Evolutionary conservation across 768 basidiomycete species (phyloP).

Genomic region (Hypholoma sublateritium): DNA sequence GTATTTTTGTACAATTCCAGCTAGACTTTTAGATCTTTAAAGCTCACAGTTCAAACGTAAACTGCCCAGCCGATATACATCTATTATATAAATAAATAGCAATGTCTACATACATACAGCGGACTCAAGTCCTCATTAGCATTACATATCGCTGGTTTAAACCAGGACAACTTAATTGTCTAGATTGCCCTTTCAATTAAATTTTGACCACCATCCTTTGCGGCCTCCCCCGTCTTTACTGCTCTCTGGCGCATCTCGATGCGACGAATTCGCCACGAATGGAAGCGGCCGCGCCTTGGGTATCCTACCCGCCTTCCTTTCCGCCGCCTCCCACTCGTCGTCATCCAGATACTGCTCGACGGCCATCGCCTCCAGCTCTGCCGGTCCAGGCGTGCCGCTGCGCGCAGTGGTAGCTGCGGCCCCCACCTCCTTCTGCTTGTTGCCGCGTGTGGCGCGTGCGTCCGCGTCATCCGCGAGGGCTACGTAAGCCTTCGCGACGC

Average conservation of each 20-base stretch:
- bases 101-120: too few relatives aligned
- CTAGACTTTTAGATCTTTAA: background rate
- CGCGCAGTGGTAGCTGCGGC: background rate
- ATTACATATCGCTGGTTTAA: background rate
- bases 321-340: conserved; percentile 61
- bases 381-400: background rate
- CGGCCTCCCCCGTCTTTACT: background rate
- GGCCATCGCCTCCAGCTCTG: conserved; percentile 46
- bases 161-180: background rate
- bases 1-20: background rate
- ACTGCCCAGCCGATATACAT: too few relatives aligned
- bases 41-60: too few relatives aligned
- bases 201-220: background rate
- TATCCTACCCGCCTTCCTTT: conserved; percentile 28
- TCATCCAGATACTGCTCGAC: conserved; percentile 65
- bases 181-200: background rate
- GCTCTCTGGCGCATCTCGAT: background rate
- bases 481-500: conserved; percentile 68
- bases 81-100: too few relatives aligned
- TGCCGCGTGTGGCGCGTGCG: conserved; percentile 23
- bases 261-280: background rate
- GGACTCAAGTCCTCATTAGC: too few relatives aligned
- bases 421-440: conserved; percentile 32
- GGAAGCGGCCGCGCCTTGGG: conserved; percentile 17
- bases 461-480: conserved; percentile 54